These are phyloP conservation scores for Penicillium sp. DNA, from an alignment of 2,329 filamentous ascomycete genomes.

Conservation along the genomic window DNA sequence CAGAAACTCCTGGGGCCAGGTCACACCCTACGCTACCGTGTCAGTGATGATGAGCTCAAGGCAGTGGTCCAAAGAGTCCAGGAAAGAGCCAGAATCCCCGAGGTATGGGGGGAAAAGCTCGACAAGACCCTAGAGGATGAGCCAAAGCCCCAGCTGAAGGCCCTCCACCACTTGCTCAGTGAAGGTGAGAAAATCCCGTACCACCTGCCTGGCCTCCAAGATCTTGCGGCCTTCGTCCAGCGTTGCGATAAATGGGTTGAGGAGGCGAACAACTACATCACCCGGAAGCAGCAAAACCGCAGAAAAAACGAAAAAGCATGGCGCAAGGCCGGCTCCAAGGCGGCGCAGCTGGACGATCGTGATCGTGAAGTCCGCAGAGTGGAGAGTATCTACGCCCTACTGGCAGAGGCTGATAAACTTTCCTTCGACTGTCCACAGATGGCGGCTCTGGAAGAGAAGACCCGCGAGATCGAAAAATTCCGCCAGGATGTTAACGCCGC, in stretches of 20 bases:
- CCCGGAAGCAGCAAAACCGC: conserved; percentile 94
- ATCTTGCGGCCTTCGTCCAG: conserved; percentile 86
- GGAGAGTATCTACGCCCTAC: conserved; percentile 80
- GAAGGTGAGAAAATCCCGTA: conserved; percentile 97
- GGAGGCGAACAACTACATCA: conserved; percentile 93
- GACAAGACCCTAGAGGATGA: conserved; percentile 81
- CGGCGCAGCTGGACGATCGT: conserved; percentile 78
- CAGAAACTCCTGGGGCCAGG: conserved; percentile 68
- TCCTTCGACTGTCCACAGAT: conserved; percentile 95
- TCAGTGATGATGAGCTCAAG: conserved; percentile 69
- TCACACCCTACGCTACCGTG: conserved; percentile 76
- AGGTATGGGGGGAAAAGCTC: conserved; percentile 88
- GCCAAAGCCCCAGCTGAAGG: conserved; percentile 79
- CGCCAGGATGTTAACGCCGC: conserved; percentile 72
- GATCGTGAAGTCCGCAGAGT: conserved; percentile 84
- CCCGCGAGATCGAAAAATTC: conserved; percentile 80
- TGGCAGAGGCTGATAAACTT: conserved; percentile 79
- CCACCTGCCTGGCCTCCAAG: conserved; percentile 76
- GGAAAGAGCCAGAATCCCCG: conserved; percentile 82
- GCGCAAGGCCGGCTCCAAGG: conserved; percentile 70
- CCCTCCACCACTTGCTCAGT: conserved; percentile 76
- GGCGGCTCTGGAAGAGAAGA: conserved; percentile 77
- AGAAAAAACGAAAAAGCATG: conserved; percentile 90
- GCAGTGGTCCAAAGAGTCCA: conserved; percentile 71
- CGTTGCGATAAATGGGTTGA: conserved; percentile 98